Evolutionary conservation across 2,329 filamentous ascomycete species (phyloP).

Genomic region (Fonsecaea pedrosoi): DNA sequence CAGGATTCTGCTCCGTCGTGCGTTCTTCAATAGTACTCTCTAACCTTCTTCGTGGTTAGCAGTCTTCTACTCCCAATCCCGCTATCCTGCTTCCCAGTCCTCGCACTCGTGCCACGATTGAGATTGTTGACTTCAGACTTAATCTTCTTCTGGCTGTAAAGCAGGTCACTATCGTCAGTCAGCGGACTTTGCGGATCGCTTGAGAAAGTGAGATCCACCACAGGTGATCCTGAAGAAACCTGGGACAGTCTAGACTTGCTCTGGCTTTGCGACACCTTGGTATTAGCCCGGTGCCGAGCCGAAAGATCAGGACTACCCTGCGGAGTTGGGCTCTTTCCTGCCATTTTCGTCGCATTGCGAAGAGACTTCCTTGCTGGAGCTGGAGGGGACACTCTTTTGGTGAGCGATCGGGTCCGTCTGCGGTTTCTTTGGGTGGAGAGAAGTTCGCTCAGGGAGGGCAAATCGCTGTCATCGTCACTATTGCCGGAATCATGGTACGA

Average conservation of each 20-base stretch:
- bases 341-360: conserved; percentile 17
- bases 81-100: conserved; percentile 20
- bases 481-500: conserved; percentile 33
- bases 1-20: not conserved
- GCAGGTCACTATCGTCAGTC: conserved; percentile 15
- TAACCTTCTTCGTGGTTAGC: conserved; percentile 36
- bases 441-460: conserved; percentile 36
- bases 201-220: conserved; percentile 50
- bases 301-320: conserved; percentile 25
- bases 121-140: conserved; percentile 16
- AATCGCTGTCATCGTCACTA: conserved; percentile 32
- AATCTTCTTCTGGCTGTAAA: conserved; percentile 1
- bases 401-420: conserved; percentile 6
- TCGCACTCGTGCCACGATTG: conserved; percentile 5
- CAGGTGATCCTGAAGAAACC: conserved; percentile 37
- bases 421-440: conserved; percentile 30
- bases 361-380: conserved; percentile 20
- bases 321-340: not conserved
- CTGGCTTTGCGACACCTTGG: conserved; percentile 36
- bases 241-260: conserved; percentile 28
- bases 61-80: conserved; percentile 36
- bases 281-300: conserved; percentile 29
- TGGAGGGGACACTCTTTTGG: conserved; percentile 15
- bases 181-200: conserved; percentile 42
- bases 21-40: conserved; percentile 9